Conservation (phyloP, 768 basidiomycete genomes). For the Pisolithus orientalis region DNA sequence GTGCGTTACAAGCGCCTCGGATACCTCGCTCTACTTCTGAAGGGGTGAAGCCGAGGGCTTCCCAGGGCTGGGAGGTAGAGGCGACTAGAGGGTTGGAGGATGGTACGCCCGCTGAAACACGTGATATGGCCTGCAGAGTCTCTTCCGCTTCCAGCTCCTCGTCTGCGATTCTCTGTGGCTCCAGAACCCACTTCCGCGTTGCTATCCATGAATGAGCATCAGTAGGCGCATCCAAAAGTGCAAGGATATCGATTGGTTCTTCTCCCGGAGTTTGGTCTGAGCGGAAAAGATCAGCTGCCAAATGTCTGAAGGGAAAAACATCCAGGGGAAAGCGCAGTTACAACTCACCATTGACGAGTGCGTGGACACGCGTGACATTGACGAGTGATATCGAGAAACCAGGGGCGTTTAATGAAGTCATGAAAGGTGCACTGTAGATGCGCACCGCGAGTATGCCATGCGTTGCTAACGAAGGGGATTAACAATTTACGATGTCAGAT, state of each 20-base stretch:
- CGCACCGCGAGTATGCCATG: constrained; percentile 31
- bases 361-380: constrained; percentile 32
- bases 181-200: constrained; percentile 25
- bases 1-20: constrained; percentile 31
- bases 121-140: not conserved
- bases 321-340: not conserved
- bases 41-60: constrained; percentile 6
- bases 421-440: constrained; percentile 44
- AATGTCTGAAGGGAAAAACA: too few species aligned
- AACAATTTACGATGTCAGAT: not conserved
- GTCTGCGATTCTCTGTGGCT: not conserved
- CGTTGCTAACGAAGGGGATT: constrained; percentile 13
- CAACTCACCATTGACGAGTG: constrained; percentile 7
- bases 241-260: constrained; percentile 16
- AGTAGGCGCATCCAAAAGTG: constrained; percentile 37
- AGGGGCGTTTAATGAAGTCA: constrained; percentile 58
- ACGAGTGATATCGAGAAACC: constrained; percentile 50
- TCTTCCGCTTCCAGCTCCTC: constrained; percentile 5
- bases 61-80: not conserved
- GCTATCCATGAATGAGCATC: constrained; percentile 39
- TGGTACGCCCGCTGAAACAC: not conserved
- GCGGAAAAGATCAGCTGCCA: too few species aligned
- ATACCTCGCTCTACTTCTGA: constrained; percentile 8
- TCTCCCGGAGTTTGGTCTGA: not conserved
- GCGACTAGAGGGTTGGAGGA: not conserved